A percentile compares a stretch with the other conserved stretches of the same genome.
Conservation (phyloP, 805 yeast genomes). For the Torulaspora maleeae region DNA sequence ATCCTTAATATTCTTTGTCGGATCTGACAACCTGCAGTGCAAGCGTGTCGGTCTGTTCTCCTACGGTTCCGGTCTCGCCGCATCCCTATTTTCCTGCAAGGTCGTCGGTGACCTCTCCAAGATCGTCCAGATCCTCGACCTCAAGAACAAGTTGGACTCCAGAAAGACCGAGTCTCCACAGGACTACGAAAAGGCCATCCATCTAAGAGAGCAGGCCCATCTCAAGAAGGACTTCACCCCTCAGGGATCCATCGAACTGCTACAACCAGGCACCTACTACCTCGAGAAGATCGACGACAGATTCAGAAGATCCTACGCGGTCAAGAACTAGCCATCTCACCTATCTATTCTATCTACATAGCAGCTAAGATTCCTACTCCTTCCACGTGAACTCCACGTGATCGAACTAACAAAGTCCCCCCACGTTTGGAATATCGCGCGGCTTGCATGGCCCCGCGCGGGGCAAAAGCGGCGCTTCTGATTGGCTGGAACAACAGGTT, state of each 20-base stretch:
- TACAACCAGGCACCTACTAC: constrained; percentile 77
- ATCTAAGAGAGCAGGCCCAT: constrained; percentile 84
- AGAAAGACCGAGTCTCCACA: constrained; percentile 69
- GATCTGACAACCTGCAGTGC: constrained; percentile 65
- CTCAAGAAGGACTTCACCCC: constrained; percentile 77
- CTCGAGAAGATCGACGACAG: constrained; percentile 78
- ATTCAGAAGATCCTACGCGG: constrained; percentile 76
- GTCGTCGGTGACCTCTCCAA: constrained; percentile 76
- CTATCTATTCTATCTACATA: constrained; percentile 4
- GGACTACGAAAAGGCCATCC: constrained; percentile 76
- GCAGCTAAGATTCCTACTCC: neutral
- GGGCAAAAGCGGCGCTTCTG: neutral
- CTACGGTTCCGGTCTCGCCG: constrained; percentile 96
- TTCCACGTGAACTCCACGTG: neutral
- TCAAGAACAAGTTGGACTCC: constrained; percentile 59
- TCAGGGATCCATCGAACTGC: constrained; percentile 65
- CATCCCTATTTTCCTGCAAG: constrained; percentile 74
- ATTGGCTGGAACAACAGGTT: neutral
- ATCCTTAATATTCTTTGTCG: constrained; percentile 72
- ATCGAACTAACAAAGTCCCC: neutral
- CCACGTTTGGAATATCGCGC: constrained; percentile 2
- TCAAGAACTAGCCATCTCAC: constrained; percentile 47
- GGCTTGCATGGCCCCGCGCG: neutral
- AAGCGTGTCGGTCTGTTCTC: constrained; percentile 92
- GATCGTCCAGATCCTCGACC: constrained; percentile 59